Evolutionary conservation across 2,329 filamentous ascomycete genomes (phyloP), one percentile per base, ranked within the genome.

Genomic region (Sarocladium brachiariae): DNA sequence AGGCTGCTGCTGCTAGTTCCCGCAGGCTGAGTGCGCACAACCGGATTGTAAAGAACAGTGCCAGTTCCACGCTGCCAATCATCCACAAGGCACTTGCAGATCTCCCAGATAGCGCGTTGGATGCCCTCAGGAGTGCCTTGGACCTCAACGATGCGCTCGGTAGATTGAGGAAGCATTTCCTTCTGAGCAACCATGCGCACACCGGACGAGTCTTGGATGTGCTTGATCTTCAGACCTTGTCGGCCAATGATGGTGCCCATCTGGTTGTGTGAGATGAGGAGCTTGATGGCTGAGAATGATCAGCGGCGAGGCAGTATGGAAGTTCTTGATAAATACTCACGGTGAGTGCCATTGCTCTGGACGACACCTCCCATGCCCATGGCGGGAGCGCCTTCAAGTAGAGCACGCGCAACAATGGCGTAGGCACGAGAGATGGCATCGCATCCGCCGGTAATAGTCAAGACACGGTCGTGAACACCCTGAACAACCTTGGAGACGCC

Each of bases 181-280:
- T 99, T 99, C 71, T 99, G 93, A 35, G 93, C 93, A 46, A 99
- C 91, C 93, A 99, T 99, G 65, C 93, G 91, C 53, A 97, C 93
- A 57, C 91, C 91, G 4, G 93, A 97, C 25, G 84, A 85, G 68
- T 99, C 93, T 69, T 99, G 93, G 59, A 99, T 99, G 68, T 96
- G 89, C 80, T 99, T 99, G 78, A 99, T 99, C 78, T 97, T 99
- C 59, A 96, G 78, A 53, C 93, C 93, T 68, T 95, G 88, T 58
- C 90, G 84, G 62, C 93, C 93, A 65, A 99, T 99, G 73, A 99
- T 96, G 62, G 93, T 99, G 55, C 93, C 93, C 93, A 99, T 99
- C 73, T 99, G 93, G 70, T 97, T 97, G 76, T 99, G 92, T 30
- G 93, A 99, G 70, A 99, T 97, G 66, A 99, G 85, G 27, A 99